Base-by-base conservation (phyloP, 2,329 filamentous ascomycete genomes). In the Aspergillus piperis region DNA sequence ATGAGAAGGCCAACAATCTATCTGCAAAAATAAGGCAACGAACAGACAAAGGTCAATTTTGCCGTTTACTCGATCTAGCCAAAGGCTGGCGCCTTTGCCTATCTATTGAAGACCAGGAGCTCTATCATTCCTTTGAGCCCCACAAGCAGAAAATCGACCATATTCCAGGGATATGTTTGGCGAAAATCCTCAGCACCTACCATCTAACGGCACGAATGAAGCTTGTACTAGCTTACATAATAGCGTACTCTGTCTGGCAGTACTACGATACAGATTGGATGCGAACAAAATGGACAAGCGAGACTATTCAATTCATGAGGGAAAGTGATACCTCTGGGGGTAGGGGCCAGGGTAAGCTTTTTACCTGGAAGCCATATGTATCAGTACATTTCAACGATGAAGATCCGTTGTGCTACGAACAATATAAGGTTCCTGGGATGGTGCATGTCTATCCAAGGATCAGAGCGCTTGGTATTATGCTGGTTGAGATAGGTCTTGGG, bases 201-300 rank as follows among this genome's bases (percentile, higher is more conserved):
- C 25, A 19, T 25, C 39, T 56, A 6, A 25, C 38, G 17, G 13
- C 23, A 48, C n/a, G 38, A 27, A 56, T 38, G 53, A 56, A 36
- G 17, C 38, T 47, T 0, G 53, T 41, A 23, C 25, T 56, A 19
- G 53, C 53, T 32, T 56, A 56, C 2, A 56, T 56, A 10, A 15
- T 47, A 27, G 53, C 53, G 1, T 32, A 56, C 21, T 56, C 53
- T 21, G 53, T 47, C 27, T 56, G 53, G 53, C 53, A 56, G 39
- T 56, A 27, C 41, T 56, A 56, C 32, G 39, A 8, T n/a, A 47
- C 53, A 10, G 53, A 47, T 25, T 56, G 53, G 53, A 56, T 56
- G 53, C 44, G n/a, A 13, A 47, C 53, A 13, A 23, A 10, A 27
- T 56, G 53, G 53, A 47, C 53, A 47, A 56, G 53, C 23, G 38